Base-by-base conservation (phyloP, 2,329 filamentous ascomycete genomes). In the Cryphonectria carpinicola region DNA sequence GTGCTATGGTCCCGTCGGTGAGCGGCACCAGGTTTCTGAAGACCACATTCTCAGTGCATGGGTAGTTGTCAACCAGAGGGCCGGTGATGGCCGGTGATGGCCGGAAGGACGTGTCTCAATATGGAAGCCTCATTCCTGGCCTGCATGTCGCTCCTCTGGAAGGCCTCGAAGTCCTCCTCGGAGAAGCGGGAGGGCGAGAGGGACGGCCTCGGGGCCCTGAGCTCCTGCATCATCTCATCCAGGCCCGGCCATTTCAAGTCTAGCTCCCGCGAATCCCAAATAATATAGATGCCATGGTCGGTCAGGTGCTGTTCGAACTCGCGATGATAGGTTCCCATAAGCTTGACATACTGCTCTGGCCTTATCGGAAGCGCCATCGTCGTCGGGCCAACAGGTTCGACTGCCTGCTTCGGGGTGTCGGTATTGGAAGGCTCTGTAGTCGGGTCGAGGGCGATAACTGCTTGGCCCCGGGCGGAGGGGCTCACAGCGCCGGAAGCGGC, bases 1-100 rank as follows among this genome's bases (percentile, higher is more conserved):
- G 65, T 25, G 74, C 70, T 13, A 78, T 73, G 6, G 74, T 77
- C 2, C 76, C 75, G 69, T 81, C 75, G 3, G 78, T 81, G 39
- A 84, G 74, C 60, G 72, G 74, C 25, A 77, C 74, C 58, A 84
- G 78, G 67, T 82, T 81, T 35, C 46, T 70, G 68, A 84, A 83
- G 7, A 73, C 35, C 8, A 78, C 74, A 49, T 78, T 74, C 52
- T 75, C 73, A 46, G 70, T 76, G 74, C 74, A 73, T 75, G 71
- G 73, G 43, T 70, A 78, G 17, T 49, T 70, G 58, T 73, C 73
- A 56, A 73, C 67, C 66, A 68, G 19, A 73, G 76, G 46, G n/a
- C 76, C 76, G 32, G 66, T 60, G 61, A 82, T 79, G 46, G n/a
- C 76, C 76, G 32, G 66, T 60, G 61, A 82, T 79, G 19, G 77